phyloP scores from a whole-genome alignment of 2,329 filamentous ascomycete genomes.

The Venturia asperata region DNA sequence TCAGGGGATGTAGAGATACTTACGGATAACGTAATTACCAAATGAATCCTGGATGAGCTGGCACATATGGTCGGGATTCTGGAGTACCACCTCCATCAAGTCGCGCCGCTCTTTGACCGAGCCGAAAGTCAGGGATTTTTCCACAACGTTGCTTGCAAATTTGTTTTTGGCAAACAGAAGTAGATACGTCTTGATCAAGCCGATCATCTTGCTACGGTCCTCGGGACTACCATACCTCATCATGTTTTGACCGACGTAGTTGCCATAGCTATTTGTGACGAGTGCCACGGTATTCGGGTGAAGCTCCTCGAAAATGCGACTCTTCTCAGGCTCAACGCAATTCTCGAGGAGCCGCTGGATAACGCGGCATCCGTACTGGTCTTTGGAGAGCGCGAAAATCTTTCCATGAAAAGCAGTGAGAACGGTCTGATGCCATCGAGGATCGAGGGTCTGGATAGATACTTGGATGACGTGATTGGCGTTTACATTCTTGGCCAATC shows the following conservation, averaged over 20 bases:
- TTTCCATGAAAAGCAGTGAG: constrained; percentile 72
- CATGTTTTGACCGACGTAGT: constrained; percentile 93
- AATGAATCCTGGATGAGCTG: constrained; percentile 79
- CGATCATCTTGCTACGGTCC: constrained; percentile 66
- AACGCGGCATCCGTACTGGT: constrained; percentile 85
- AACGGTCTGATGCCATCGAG: constrained; percentile 75
- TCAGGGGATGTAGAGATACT: constrained; percentile 37
- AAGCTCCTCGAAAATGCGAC: constrained; percentile 69
- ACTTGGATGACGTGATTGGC: constrained; percentile 97
- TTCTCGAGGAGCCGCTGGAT: constrained; percentile 87
- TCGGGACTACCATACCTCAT: constrained; percentile 68
- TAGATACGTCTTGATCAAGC: constrained; percentile 63
- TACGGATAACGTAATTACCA: constrained; percentile 95
- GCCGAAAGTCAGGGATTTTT: constrained; percentile 76
- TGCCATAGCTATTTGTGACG: constrained; percentile 83
- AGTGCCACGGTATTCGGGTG: constrained; percentile 64
- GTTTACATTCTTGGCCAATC: constrained; percentile 77
- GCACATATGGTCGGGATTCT: constrained; percentile 36
- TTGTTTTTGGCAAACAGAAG: constrained; percentile 84
- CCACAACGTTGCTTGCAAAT: constrained; percentile 93
- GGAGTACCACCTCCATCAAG: constrained; percentile 47
- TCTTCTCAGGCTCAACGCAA: constrained; percentile 64
- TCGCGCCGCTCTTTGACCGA: constrained; percentile 59
- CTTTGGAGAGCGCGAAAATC: constrained; percentile 64
- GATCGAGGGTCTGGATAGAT: constrained; percentile 73